Conservation (phyloP, 2,329 filamentous ascomycete genomes). For the Botrytis deweyae region DNA sequence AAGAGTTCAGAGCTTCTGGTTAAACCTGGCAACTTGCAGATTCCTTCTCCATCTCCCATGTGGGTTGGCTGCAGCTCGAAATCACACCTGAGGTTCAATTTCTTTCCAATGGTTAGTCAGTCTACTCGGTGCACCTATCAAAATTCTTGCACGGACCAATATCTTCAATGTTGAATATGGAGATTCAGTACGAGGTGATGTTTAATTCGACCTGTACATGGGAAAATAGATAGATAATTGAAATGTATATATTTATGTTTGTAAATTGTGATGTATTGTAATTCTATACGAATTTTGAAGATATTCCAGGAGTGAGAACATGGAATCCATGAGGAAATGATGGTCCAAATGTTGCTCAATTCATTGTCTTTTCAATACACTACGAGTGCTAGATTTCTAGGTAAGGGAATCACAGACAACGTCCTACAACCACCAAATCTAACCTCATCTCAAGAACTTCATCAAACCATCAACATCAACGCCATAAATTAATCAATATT, state of each 20-base stretch:
- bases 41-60: conserved; percentile 14
- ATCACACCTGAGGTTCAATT: conserved; percentile 8
- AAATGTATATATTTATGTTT: neutral
- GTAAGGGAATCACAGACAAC: conserved; percentile 23
- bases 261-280: conserved; percentile 12
- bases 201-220: conserved; percentile 6
- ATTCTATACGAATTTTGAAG: neutral
- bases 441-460: conserved; percentile 15
- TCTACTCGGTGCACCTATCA: conserved; percentile 14
- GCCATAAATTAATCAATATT: conserved; percentile 21
- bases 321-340: neutral
- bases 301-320: neutral
- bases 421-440: conserved; percentile 22
- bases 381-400: conserved; percentile 20
- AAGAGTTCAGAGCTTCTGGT: conserved; percentile 18
- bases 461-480: conserved; percentile 23
- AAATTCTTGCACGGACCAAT: conserved; percentile 4
- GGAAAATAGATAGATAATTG: conserved; percentile 10
- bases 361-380: conserved; percentile 19
- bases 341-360: neutral
- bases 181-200: conserved; percentile 18
- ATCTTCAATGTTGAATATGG: conserved; percentile 15
- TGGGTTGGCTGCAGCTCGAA: conserved; percentile 14
- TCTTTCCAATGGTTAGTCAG: neutral
- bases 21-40: conserved; percentile 15